A percentile compares a stretch with the other conserved stretches of the same genome.
Conservation (phyloP, 306 rosid genomes). For the Mucuna pruriens region DNA sequence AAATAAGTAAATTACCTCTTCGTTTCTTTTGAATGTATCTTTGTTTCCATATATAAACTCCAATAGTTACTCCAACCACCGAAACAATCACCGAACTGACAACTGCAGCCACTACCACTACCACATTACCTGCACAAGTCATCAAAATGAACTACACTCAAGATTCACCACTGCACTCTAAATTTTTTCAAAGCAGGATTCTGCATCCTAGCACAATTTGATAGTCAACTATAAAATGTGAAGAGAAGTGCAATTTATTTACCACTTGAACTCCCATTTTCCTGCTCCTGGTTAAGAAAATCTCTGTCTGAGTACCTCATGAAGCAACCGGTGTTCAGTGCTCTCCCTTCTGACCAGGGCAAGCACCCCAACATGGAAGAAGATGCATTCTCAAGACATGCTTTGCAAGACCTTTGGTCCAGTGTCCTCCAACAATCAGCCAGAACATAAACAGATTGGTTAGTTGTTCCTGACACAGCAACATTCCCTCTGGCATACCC, state of each 20-base stretch:
- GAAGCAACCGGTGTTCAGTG: constrained; percentile 83
- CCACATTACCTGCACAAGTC: constrained; percentile 59
- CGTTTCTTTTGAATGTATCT: constrained; percentile 84
- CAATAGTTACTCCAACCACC: constrained; percentile 53
- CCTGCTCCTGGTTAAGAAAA: constrained; percentile 67
- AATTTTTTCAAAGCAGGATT: constrained; percentile 10
- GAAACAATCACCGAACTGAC: constrained; percentile 70
- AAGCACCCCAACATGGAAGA: constrained; percentile 66
- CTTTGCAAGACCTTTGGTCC: constrained; percentile 66
- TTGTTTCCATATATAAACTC: constrained; percentile 71
- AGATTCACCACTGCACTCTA: background rate
- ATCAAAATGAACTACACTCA: constrained; percentile 26
- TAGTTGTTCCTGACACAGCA: constrained; percentile 43
- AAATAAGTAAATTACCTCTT: constrained; percentile 58
- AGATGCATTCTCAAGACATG: constrained; percentile 79
- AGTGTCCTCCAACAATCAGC: constrained; percentile 87
- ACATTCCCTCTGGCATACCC: constrained; percentile 62
- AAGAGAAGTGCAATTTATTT: background rate
- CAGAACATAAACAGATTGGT: constrained; percentile 69
- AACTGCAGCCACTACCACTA: constrained; percentile 61
- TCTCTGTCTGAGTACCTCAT: constrained; percentile 83
- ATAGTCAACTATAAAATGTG: background rate
- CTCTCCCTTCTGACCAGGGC: constrained; percentile 86
- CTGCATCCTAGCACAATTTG: constrained; percentile 19
- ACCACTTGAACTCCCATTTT: constrained; percentile 64